phyloP scores from a whole-genome alignment of 2,329 filamentous ascomycete genomes.

The Elsinoe perseae region DNA sequence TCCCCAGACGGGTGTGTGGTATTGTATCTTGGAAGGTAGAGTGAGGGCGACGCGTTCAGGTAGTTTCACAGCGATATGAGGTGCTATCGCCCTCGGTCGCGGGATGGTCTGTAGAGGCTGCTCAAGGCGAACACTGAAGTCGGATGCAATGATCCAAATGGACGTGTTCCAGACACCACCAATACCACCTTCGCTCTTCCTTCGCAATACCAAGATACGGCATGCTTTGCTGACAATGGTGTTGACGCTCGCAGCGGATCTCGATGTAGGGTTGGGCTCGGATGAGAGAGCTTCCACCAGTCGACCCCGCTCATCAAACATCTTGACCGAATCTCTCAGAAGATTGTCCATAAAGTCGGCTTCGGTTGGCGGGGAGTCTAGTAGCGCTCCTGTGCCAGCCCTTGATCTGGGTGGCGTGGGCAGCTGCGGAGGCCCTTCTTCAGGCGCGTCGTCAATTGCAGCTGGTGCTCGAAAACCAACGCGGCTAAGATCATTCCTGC shows the following conservation, averaged over 20 bases:
- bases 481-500: not conserved
- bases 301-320: slow-evolving; percentile 37
- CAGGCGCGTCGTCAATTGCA: not conserved
- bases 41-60: slow-evolving; percentile 38
- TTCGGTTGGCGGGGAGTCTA: slow-evolving; percentile 5
- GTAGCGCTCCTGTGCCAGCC: not conserved
- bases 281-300: slow-evolving; percentile 29
- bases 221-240: slow-evolving; percentile 23
- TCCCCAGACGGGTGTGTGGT: slow-evolving; percentile 34
- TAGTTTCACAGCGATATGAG: slow-evolving; percentile 8
- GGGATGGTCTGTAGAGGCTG: slow-evolving; percentile 33
- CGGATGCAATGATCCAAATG: slow-evolving; percentile 39
- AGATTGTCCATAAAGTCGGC: slow-evolving; percentile 34
- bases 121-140: slow-evolving; percentile 36
- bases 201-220: slow-evolving; percentile 38
- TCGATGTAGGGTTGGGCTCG: not conserved
- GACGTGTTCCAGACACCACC: slow-evolving; percentile 35
- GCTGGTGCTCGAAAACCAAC: not conserved
- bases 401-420: slow-evolving; percentile 2
- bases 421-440: not conserved
- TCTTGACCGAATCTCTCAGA: slow-evolving; percentile 37
- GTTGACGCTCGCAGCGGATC: not conserved
- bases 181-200: slow-evolving; percentile 32
- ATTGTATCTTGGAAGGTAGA: slow-evolving; percentile 33
- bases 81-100: not conserved